Conservation (phyloP, 192 early-diverging fungal species). For the Glomus cerebriforme region DNA sequence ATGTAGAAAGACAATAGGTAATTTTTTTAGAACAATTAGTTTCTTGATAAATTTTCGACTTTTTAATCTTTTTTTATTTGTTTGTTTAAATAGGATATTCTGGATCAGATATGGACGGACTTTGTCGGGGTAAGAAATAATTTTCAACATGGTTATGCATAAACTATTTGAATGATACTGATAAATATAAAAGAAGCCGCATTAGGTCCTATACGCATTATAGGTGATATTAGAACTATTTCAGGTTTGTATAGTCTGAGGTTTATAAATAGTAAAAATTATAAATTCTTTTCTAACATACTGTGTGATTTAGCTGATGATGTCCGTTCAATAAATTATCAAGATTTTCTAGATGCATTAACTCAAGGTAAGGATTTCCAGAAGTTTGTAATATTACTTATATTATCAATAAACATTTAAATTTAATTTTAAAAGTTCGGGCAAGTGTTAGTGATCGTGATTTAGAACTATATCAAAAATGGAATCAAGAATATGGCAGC, state of each 20-base stretch:
- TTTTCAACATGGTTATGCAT: background rate
- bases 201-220: constrained; percentile 58
- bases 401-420: constrained; percentile 3
- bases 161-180: background rate
- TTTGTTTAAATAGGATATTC: constrained; percentile 58
- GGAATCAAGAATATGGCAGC: constrained; percentile 75
- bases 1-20: constrained; percentile 58
- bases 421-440: constrained; percentile 47
- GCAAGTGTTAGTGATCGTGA: constrained; percentile 86
- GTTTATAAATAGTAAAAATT: constrained; percentile 37
- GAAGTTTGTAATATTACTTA: constrained; percentile 23
- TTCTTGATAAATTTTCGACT: background rate
- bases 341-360: constrained; percentile 80
- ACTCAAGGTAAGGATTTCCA: constrained; percentile 54
- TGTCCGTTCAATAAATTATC: constrained; percentile 70
- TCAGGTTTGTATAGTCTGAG: constrained; percentile 41
- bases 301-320: constrained; percentile 47
- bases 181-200: constrained; percentile 53
- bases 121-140: constrained; percentile 57
- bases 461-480: constrained; percentile 70
- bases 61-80: background rate
- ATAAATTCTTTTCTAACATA: constrained; percentile 32
- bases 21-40: background rate
- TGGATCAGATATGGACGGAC: constrained; percentile 87
- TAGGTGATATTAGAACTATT: constrained; percentile 48